Evolutionary conservation across 2,329 filamentous ascomycete genomes (phyloP).

Genomic region (Fusarium buxicola): DNA sequence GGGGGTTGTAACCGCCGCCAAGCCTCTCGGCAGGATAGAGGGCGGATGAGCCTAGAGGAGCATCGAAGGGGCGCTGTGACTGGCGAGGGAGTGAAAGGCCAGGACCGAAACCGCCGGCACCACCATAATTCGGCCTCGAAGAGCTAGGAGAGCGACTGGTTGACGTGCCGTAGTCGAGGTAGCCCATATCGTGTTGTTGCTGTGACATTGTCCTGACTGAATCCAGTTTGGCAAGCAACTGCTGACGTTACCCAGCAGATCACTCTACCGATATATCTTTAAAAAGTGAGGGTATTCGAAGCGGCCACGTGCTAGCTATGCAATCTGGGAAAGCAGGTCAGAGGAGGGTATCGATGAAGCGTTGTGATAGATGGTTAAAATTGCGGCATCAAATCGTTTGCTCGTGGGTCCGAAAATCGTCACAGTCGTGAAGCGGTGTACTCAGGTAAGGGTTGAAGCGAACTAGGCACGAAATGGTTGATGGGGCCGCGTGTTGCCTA

Average conservation of each 20-base stretch:
- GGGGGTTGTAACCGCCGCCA: constrained; percentile 67
- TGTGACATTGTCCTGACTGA: constrained; percentile 54
- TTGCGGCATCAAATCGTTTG: constrained; percentile 42
- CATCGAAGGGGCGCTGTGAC: constrained; percentile 82
- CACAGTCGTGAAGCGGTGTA: constrained; percentile 42
- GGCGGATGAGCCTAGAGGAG: constrained; percentile 69
- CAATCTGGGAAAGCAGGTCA: constrained; percentile 9
- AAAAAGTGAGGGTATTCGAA: constrained; percentile 11
- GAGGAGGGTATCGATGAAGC: constrained; percentile 20
- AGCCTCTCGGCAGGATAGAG: constrained; percentile 79
- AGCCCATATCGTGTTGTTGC: constrained; percentile 71
- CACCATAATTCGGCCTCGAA: constrained; percentile 68
- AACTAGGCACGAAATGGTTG: constrained; percentile 12
- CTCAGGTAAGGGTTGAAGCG: constrained; percentile 13
- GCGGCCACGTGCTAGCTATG: constrained; percentile 16
- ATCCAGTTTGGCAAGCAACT: constrained; percentile 38
- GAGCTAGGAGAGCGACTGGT: constrained; percentile 76
- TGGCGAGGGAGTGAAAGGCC: constrained; percentile 58
- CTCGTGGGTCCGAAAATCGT: constrained; percentile 34
- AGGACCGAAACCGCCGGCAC: constrained; percentile 62
- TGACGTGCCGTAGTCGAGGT: constrained; percentile 73
- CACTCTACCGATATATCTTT: constrained; percentile 13
- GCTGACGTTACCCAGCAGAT: constrained; percentile 43
- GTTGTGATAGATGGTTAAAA: constrained; percentile 24
- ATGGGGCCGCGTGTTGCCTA: constrained; percentile 14